Evolutionary conservation across 2,329 filamentous ascomycete species (phyloP), one percentile per base, ranked within the genome.

Genomic region (Talaromyces sp.): DNA sequence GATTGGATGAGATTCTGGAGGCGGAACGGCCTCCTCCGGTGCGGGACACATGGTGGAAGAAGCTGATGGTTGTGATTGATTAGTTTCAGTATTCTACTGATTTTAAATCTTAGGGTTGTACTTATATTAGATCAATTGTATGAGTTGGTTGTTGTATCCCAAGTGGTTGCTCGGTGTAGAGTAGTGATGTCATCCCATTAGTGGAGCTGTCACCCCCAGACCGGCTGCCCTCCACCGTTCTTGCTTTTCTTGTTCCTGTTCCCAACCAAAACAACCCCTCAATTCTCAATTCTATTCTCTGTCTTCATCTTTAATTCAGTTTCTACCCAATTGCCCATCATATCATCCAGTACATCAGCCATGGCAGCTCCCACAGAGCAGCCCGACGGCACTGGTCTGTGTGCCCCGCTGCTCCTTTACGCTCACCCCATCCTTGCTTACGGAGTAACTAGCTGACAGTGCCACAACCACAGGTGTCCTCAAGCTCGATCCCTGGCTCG

Each of bases 401-500:
- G n/a, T 36, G 38, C 62, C 53, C 61, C 61, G 51, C 61, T 25
- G 45, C 38, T 19, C 62, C 61, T 64, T 22, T 56, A 38, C 19
- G 17, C 19, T 53, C 17, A 15, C n/a, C n/a, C n/a, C n/a, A 36
- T 36, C 11, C 31, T 17, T 5, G 15, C n/a, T n/a, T n/a, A n/a
- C n/a, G n/a, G n/a, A 15, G 34, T 13, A 13, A 38, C 4, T n/a
- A 43, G n/a, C 40, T 43, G 4, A n/a, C 34, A 25, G 29, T 61
- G 17, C 40, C 38, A 54, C n/a, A n/a, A 15, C n/a, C 15, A 47
- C 75, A 96, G 95, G 94, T 71, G 93, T 97, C 61, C 80, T 96
- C 69, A 82, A 91, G 77, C 85, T 98, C 66, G 95, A 99, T 76
- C 92, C 93, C 54, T 98, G 90, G 87, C 88, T 99, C 63, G 86